Conservation (phyloP, 148 eudicot genomes). For the Rhododendron griersonianum region DNA sequence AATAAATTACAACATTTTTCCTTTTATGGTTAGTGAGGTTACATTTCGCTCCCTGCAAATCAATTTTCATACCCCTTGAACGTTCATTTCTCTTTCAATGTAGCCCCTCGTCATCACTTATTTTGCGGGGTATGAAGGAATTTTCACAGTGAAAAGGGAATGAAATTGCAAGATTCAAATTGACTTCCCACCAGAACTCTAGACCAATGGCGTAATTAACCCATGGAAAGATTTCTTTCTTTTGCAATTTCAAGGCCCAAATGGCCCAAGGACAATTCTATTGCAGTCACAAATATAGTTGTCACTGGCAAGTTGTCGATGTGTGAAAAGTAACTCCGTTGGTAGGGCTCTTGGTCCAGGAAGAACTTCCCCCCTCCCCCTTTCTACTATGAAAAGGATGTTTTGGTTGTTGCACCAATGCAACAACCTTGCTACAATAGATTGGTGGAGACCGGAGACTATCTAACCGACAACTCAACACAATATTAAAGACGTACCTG, state of each 20-base stretch:
- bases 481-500: conserved; percentile 48
- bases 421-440: neutral
- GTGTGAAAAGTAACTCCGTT: neutral
- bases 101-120: neutral
- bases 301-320: neutral
- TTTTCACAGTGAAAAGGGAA: neutral
- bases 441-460: neutral
- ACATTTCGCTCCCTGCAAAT: neutral
- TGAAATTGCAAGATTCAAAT: neutral
- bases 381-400: neutral
- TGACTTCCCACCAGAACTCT: neutral
- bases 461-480: neutral
- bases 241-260: neutral
- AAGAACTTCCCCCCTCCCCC: neutral
- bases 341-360: neutral
- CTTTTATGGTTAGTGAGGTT: neutral
- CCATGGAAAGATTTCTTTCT: neutral
- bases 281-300: neutral
- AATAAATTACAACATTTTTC: neutral
- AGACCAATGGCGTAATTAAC: neutral
- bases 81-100: neutral
- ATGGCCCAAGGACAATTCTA: neutral
- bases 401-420: neutral
- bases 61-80: neutral
- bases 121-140: neutral